These are phyloP conservation scores for Rhizodiscina lignyota DNA, from an alignment of 495 filamentous ascomycete species.

Conservation along the genomic window DNA sequence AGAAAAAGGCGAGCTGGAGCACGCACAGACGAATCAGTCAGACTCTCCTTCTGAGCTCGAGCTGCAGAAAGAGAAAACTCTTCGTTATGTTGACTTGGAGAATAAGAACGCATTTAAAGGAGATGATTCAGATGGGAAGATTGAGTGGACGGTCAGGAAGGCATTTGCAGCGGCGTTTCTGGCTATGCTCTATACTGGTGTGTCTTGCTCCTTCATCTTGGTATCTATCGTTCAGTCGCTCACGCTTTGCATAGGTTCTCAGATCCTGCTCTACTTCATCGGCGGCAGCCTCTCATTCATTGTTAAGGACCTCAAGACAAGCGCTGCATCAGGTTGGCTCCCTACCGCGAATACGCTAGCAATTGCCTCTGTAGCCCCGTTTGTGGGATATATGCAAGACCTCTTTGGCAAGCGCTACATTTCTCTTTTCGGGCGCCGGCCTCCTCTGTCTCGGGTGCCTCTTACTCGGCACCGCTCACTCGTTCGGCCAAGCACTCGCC, in stretches of 20 bases:
- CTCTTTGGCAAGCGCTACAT: slow-evolving; percentile 17
- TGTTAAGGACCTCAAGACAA: slow-evolving; percentile 8
- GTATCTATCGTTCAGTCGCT: neutral
- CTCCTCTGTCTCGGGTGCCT: slow-evolving; percentile 13
- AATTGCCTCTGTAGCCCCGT: slow-evolving; percentile 14
- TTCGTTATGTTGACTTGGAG: slow-evolving; percentile 10
- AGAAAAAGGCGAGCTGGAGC: too few relatives aligned
- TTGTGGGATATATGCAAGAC: slow-evolving; percentile 16
- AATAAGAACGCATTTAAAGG: slow-evolving; percentile 14
- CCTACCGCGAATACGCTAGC: slow-evolving; percentile 14
- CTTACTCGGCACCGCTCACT: slow-evolving; percentile 12
- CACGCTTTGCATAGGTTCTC: slow-evolving; percentile 13
- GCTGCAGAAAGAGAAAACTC: slow-evolving; percentile 9
- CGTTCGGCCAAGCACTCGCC: slow-evolving; percentile 10
- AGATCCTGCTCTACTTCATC: slow-evolving; percentile 18
- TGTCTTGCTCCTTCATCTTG: neutral
- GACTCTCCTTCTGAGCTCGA: too few relatives aligned
- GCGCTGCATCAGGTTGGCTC: slow-evolving; percentile 11
- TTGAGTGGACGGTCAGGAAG: slow-evolving; percentile 9
- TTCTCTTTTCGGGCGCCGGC: slow-evolving; percentile 9
- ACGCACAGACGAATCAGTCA: too few relatives aligned
- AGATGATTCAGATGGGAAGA: slow-evolving; percentile 16
- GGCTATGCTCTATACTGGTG: slow-evolving; percentile 16
- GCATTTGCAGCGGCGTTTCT: slow-evolving; percentile 13
- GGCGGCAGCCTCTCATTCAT: slow-evolving; percentile 15